A percentile compares a stretch with the other conserved stretches of the same genome.
These are phyloP conservation scores for Solanum piurae DNA, from an alignment of 257 asterid genomes.

Conservation along the genomic window DNA sequence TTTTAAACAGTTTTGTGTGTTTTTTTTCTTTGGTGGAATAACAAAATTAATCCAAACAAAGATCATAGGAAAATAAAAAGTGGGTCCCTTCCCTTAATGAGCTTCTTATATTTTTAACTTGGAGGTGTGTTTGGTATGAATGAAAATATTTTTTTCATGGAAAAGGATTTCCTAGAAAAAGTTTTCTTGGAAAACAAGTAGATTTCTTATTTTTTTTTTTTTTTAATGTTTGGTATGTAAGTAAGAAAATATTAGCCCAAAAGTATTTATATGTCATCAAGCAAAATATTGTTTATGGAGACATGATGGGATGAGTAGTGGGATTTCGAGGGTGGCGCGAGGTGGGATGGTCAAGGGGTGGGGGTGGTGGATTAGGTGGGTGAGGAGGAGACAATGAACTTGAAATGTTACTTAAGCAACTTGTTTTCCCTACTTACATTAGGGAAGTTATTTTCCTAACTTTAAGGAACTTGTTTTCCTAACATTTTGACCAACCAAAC, in stretches of 20 bases:
- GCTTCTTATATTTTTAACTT: background rate
- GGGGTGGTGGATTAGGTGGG: background rate
- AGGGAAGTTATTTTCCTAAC: background rate
- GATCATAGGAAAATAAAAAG: background rate
- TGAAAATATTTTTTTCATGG: background rate
- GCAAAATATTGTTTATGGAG: background rate
- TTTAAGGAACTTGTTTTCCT: background rate
- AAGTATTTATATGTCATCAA: background rate
- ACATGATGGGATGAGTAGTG: background rate
- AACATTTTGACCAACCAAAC: background rate
- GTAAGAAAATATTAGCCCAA: background rate
- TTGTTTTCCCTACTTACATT: background rate
- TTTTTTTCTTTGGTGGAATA: background rate
- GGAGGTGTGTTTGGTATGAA: background rate
- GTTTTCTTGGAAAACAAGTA: background rate
- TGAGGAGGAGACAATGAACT: background rate
- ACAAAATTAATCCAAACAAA: background rate
- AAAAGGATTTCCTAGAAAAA: background rate
- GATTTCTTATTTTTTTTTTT: background rate
- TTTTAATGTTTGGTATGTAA: background rate
- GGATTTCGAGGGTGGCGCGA: background rate
- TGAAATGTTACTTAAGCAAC: background rate
- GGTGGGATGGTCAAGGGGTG: background rate
- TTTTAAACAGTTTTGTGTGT: background rate
- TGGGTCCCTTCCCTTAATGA: background rate